Evolutionary conservation across 139 green algal species (phyloP).

Genomic region (Chlorella sp.): DNA sequence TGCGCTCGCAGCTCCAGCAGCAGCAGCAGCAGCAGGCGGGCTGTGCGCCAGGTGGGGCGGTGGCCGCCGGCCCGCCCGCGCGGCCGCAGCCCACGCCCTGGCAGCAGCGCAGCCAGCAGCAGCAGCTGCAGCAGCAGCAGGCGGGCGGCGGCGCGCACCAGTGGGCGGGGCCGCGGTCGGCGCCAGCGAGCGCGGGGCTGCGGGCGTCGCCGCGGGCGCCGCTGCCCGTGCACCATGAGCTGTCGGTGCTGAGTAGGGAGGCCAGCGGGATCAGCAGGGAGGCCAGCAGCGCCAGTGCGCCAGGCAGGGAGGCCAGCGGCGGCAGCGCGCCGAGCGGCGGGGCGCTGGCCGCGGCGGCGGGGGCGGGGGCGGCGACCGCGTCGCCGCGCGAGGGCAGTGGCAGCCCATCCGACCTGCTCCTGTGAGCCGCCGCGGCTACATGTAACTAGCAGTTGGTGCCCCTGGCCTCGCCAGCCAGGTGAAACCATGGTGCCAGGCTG

Average conservation of each 20-base stretch:
- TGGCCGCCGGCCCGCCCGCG: neutral
- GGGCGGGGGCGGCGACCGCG: no score
- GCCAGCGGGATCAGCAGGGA: neutral
- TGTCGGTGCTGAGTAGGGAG: conserved; percentile 12
- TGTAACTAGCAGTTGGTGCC: no score
- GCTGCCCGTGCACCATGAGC: neutral
- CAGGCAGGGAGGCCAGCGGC: neutral
- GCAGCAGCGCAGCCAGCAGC: neutral
- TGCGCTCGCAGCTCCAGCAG: neutral
- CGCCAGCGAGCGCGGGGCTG: neutral
- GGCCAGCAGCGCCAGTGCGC: neutral
- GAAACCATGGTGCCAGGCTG: no score
- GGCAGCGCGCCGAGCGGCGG: neutral
- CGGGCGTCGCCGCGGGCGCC: neutral
- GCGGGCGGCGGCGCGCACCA: no score
- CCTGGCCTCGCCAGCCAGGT: no score
- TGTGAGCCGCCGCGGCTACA: no score
- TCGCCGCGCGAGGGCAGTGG: no score
- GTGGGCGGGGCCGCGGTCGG: neutral
- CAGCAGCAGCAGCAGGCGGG: neutral
- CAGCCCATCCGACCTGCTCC: no score
- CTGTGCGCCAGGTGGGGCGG: no score
- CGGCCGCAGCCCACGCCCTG: neutral
- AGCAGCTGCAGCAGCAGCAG: neutral
- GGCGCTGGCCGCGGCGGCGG: neutral